phyloP scores from a whole-genome alignment of 164 flowering plant genomes.

The Umbilicus rupestris region DNA sequence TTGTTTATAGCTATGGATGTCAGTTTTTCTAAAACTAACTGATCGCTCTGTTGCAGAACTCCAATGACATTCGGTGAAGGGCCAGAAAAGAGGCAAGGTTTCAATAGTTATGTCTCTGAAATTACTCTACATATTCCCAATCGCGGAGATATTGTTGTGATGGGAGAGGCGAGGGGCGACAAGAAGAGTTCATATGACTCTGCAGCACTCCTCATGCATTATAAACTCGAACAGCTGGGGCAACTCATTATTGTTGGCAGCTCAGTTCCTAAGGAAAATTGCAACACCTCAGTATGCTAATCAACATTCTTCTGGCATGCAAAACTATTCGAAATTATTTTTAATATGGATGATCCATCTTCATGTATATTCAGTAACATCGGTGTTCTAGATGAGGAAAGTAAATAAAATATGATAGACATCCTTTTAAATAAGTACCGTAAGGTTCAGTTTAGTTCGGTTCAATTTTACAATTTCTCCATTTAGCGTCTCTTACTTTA shows the following conservation, averaged over 20 bases:
- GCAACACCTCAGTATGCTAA: not conserved
- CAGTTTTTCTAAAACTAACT: not conserved
- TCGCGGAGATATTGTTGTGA: slow-evolving; percentile 31
- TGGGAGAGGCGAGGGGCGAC: slow-evolving; percentile 60
- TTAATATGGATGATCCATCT: not conserved
- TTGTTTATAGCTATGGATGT: not conserved
- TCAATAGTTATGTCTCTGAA: slow-evolving; percentile 41
- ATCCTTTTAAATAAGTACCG: not conserved
- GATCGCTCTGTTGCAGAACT: slow-evolving; percentile 23
- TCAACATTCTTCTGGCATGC: not conserved
- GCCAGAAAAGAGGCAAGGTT: slow-evolving; percentile 27
- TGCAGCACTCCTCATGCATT: slow-evolving; percentile 54
- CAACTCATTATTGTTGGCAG: slow-evolving; percentile 27
- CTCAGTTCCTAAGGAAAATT: not conserved
- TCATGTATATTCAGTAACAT: not conserved
- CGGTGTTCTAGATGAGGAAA: not conserved
- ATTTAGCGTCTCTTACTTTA: not conserved
- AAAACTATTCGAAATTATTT: not conserved
- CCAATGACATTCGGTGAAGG: slow-evolving; percentile 38
- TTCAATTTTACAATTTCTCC: not conserved
- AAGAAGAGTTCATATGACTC: slow-evolving; percentile 83
- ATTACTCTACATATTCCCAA: slow-evolving; percentile 54
- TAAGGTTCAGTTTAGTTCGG: not conserved
- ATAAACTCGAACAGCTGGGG: slow-evolving; percentile 48
- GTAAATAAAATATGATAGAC: not conserved